A percentile compares a stretch with the other conserved stretches of the same genome.
These are phyloP conservation scores for Candida tetrigidarum DNA, from an alignment of 1,139 yeast genomes.

Conservation along the genomic window DNA sequence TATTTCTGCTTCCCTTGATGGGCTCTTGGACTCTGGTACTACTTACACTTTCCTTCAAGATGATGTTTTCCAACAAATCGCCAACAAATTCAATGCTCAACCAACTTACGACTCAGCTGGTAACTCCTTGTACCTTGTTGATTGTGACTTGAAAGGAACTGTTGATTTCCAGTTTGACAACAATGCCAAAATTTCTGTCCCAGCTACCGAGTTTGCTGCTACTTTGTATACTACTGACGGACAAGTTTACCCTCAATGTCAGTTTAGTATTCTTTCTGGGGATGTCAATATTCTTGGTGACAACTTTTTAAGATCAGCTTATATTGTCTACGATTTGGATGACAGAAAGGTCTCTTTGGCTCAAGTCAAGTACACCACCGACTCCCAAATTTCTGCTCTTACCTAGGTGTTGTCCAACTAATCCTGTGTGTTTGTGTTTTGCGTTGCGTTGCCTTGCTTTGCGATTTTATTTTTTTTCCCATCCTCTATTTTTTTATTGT, in stretches of 20 bases:
- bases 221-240: slow-evolving; percentile 16
- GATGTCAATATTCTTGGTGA: slow-evolving; percentile 26
- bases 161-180: slow-evolving; percentile 9
- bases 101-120: not conserved
- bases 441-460: no score
- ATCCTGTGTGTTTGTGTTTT: not conserved
- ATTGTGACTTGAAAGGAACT: slow-evolving; percentile 11
- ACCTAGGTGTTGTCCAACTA: slow-evolving; percentile 19
- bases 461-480: no score
- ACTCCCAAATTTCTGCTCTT: slow-evolving; percentile 12
- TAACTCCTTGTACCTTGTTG: not conserved
- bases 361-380: slow-evolving; percentile 25
- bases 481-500: no score
- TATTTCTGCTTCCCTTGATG: not conserved
- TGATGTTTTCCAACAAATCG: slow-evolving; percentile 23
- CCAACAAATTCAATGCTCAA: slow-evolving; percentile 23
- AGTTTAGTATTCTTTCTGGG: slow-evolving; percentile 12
- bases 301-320: slow-evolving; percentile 34
- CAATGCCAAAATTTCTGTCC: slow-evolving; percentile 12
- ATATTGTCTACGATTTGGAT: slow-evolving; percentile 32
- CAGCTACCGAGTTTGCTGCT: slow-evolving; percentile 15
- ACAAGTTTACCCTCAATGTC: not conserved
- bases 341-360: slow-evolving; percentile 29
- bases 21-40: slow-evolving; percentile 29
- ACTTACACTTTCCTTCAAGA: slow-evolving; percentile 32